Evolutionary conservation across 108 stramenopile genomes (phyloP).

Genomic region (Pseudonitzschia multiseries): DNA sequence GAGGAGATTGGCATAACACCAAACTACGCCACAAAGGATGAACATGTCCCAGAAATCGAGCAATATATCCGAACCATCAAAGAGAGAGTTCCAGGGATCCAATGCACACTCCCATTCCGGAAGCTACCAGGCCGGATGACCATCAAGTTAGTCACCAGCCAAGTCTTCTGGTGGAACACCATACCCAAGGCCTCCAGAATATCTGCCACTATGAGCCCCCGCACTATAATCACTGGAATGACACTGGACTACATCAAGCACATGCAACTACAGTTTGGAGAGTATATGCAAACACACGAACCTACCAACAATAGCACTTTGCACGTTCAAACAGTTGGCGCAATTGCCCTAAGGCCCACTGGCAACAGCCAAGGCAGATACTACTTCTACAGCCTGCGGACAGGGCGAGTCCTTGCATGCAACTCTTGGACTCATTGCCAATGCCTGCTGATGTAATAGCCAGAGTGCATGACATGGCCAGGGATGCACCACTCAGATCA

Average conservation of each 20-base stretch:
- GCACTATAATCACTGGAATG: slow-evolving; percentile 6
- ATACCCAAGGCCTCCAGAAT: slow-evolving; percentile 9
- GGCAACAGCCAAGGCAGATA: slow-evolving; percentile 33
- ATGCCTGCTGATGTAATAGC: slow-evolving; percentile 21
- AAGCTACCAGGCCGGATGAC: slow-evolving; percentile 24
- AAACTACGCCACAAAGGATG: slow-evolving; percentile 7
- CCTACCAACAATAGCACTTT: slow-evolving; percentile 28
- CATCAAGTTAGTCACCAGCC: slow-evolving; percentile 21
- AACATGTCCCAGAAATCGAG: slow-evolving; percentile 40
- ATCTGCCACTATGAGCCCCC: slow-evolving; percentile 28
- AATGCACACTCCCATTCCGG: slow-evolving; percentile 23
- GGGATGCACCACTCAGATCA: background rate
- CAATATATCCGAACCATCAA: slow-evolving; percentile 30
- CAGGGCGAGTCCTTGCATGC: slow-evolving; percentile 21
- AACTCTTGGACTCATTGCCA: slow-evolving; percentile 20
- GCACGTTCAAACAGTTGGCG: slow-evolving; percentile 23
- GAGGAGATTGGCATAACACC: background rate
- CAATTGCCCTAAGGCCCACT: slow-evolving; percentile 34
- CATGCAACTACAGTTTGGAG: no score
- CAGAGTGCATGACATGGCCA: background rate
- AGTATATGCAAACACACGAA: slow-evolving; percentile 41
- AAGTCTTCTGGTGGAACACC: slow-evolving; percentile 31
- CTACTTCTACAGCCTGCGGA: slow-evolving; percentile 32
- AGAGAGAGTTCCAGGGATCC: slow-evolving; percentile 28
- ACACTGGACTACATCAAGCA: slow-evolving; percentile 14